Conservation (phyloP, 2,329 filamentous ascomycete genomes). For the Fusarium sp. region DNA sequence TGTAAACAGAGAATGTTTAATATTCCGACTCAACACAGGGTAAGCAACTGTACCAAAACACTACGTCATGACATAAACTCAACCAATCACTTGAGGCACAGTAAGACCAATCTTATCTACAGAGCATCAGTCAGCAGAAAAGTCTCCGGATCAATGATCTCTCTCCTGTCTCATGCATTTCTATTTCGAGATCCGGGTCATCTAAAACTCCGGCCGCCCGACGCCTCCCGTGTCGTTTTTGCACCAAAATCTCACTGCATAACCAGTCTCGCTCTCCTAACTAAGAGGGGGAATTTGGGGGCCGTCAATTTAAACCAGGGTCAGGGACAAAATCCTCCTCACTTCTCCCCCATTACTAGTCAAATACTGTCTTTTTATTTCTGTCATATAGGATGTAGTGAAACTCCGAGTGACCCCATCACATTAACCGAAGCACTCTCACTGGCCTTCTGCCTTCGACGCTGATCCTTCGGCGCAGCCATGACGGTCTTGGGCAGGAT, state of each 20-base stretch:
- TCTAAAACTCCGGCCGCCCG: background rate
- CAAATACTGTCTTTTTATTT: rapidly evolving
- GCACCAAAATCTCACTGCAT: background rate
- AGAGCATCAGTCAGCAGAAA: background rate
- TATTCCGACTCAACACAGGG: too few relatives aligned
- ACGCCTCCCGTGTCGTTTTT: background rate
- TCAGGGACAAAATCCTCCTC: background rate
- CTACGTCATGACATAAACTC: too few relatives aligned
- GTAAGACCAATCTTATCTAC: background rate
- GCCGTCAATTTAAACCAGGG: background rate
- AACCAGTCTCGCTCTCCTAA: background rate
- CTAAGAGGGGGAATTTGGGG: background rate
- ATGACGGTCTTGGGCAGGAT: background rate
- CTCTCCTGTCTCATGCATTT: background rate
- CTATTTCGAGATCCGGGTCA: background rate
- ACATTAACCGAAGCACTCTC: background rate
- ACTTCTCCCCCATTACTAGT: rapidly evolving
- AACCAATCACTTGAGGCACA: too few relatives aligned
- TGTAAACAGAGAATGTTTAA: too few relatives aligned
- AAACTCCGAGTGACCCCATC: background rate
- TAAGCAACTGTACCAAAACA: too few relatives aligned
- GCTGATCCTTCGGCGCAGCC: background rate
- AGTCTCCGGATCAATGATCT: background rate
- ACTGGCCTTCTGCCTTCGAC: background rate
- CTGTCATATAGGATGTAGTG: background rate